Evolutionary conservation across 192 early-diverging fungal species (phyloP), one percentile per base, ranked within the genome.

Genomic region (Gamsiella multidivaricata): DNA sequence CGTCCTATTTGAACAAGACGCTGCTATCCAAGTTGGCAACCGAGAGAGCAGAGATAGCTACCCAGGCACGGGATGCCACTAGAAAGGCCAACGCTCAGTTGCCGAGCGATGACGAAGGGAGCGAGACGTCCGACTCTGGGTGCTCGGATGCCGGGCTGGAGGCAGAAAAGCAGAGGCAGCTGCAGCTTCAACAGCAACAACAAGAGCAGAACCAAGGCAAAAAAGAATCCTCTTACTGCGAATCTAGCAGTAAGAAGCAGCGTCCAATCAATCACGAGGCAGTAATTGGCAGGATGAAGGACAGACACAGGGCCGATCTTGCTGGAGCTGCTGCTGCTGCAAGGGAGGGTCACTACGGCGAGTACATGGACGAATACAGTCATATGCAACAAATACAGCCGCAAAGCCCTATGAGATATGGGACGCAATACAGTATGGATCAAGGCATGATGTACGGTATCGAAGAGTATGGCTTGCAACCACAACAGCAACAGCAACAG

Each of bases 261-360:
- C 34, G 34, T 0, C 37, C 17, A 3, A 32, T 55, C 18, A 71
- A 62, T 18, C 60, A 61, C 20, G 70, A 65, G 37, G 62, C 53
- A 17, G 70, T 74, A 3, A 65, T 74, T 50, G 55, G 60, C 15
- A 56, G 70, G 22, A 74, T 74, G 70, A 74, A 65, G n/a, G 70
- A 54, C 18, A 54, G 70, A 25, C 70, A 74, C 47, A 63, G 70
- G 11, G 70, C 70, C 3, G 49, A 60, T 14, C 34, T 74, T 2
- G 62, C 50, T 3, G 70, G 62, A 4, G 62, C 61, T 10, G 54
- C 46, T 26, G 70, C 62, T 14, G 56, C 61, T 9, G 61, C 70
- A 1, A 64, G 61, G 54, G 70, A 74, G 3, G 70, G 65, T n/a
- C 46, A 74, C 39, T 65, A 65, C 15, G 70, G 65, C 26, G 70